phyloP scores from a whole-genome alignment of 495 filamentous ascomycete genomes.

The Saxophila tyrrhenica region DNA sequence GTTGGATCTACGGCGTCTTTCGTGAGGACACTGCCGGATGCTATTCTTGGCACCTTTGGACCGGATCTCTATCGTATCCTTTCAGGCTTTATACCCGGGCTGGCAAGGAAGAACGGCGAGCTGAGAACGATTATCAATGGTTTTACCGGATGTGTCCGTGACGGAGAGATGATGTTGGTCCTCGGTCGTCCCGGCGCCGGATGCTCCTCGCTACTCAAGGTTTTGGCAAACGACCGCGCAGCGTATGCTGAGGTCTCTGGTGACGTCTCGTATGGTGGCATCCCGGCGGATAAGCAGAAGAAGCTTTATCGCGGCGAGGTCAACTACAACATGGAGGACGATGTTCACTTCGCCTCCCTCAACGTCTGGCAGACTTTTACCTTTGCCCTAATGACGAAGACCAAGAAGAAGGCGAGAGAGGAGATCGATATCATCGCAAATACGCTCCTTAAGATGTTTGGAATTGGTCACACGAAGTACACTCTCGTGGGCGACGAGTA shows the following conservation, averaged over 20 bases:
- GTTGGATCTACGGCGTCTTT: constrained; percentile 54
- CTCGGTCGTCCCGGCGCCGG: constrained; percentile 70
- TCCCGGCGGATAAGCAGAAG: constrained; percentile 55
- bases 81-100: constrained; percentile 49
- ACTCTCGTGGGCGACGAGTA: constrained; percentile 80
- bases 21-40: constrained; percentile 64
- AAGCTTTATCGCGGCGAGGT: constrained; percentile 68
- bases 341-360: constrained; percentile 64
- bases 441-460: constrained; percentile 59
- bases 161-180: constrained; percentile 79
- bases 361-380: constrained; percentile 72
- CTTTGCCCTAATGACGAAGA: constrained; percentile 78
- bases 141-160: constrained; percentile 65
- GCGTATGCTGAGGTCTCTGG: constrained; percentile 57
- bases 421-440: constrained; percentile 57
- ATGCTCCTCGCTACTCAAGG: constrained; percentile 70
- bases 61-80: constrained; percentile 68
- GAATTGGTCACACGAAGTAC: constrained; percentile 69
- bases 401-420: constrained; percentile 55
- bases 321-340: constrained; percentile 74
- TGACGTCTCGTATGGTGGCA: constrained; percentile 65
- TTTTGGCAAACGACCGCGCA: constrained; percentile 58
- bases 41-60: constrained; percentile 72
- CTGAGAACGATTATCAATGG: constrained; percentile 58
- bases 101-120: constrained; percentile 42